These are phyloP conservation scores for Aquilaria sinensis DNA, from an alignment of 345 rosid species.

Conservation along the genomic window DNA sequence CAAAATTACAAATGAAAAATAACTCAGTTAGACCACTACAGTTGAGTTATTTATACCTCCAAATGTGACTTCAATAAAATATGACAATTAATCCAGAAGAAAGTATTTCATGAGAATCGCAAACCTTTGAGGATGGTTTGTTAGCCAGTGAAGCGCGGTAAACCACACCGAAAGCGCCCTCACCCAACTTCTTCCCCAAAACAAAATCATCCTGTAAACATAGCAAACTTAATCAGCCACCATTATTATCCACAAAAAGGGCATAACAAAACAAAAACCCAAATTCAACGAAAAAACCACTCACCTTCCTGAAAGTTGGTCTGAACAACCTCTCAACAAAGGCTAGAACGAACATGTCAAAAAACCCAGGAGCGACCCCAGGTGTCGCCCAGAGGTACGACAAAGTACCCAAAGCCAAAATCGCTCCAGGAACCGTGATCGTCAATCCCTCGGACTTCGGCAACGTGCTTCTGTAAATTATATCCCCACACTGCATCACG, in stretches of 20 bases:
- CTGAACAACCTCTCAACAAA: slow-evolving; percentile 80
- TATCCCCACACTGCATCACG: slow-evolving; percentile 96
- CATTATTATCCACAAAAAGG: not conserved
- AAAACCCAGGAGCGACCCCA: slow-evolving; percentile 98
- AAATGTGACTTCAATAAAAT: not conserved
- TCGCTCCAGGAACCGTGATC: slow-evolving; percentile 73
- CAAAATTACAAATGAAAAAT: too few relatives aligned
- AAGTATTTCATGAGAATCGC: slow-evolving; percentile 10
- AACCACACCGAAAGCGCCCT: slow-evolving; percentile 94
- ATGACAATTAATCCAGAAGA: not conserved
- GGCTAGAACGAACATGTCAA: slow-evolving; percentile 94
- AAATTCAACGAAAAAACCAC: slow-evolving; percentile 2
- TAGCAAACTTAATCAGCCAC: slow-evolving; percentile 16
- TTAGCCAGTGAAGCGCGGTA: slow-evolving; percentile 60
- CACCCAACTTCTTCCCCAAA: slow-evolving; percentile 94
- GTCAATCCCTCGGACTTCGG: slow-evolving; percentile 76
- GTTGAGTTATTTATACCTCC: too few relatives aligned
- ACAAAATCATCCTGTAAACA: slow-evolving; percentile 78
- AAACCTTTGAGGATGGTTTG: slow-evolving; percentile 69
- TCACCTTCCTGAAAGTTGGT: slow-evolving; percentile 69
- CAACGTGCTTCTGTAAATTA: slow-evolving; percentile 88
- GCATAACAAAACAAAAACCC: not conserved
- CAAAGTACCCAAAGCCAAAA: slow-evolving; percentile 65
- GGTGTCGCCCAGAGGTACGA: slow-evolving; percentile 99
- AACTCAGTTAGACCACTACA: too few relatives aligned